Evolutionary conservation across 768 basidiomycete genomes (phyloP).

Genomic region (Rossbeevera mucosa): DNA sequence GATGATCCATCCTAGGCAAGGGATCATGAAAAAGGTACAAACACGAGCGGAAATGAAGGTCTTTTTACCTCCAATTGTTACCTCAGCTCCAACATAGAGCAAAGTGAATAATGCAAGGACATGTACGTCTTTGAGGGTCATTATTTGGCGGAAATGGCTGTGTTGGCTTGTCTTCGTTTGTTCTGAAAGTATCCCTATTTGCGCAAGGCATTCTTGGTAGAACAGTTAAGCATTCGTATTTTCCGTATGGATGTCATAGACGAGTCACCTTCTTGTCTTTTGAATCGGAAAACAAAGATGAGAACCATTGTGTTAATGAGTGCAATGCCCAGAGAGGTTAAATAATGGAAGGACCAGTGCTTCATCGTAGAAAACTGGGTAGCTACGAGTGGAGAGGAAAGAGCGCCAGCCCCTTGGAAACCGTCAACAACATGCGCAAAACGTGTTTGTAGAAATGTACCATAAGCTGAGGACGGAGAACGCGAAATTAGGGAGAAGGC

Average conservation of each 20-base stretch:
- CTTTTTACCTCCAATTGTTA: constrained; percentile 42
- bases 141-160: constrained; percentile 45
- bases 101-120: constrained; percentile 42
- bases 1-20: constrained; percentile 57
- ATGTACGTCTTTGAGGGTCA: constrained; percentile 40
- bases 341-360: constrained; percentile 40
- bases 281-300: constrained; percentile 54
- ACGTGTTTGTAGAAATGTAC: neutral
- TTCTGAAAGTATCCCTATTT: constrained; percentile 30
- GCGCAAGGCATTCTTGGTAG: constrained; percentile 33
- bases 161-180: constrained; percentile 25
- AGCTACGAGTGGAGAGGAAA: constrained; percentile 47
- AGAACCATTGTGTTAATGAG: constrained; percentile 50
- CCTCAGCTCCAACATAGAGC: constrained; percentile 50
- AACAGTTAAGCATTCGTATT: neutral
- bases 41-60: neutral
- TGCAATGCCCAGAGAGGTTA: constrained; percentile 59
- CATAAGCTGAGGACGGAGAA: constrained; percentile 7
- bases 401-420: constrained; percentile 41
- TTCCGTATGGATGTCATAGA: neutral
- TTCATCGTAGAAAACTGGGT: constrained; percentile 44
- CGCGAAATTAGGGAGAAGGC: neutral
- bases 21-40: neutral
- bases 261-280: constrained; percentile 57
- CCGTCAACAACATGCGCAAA: neutral